These are phyloP conservation scores for Cryptococcus hybrid DNA, from an alignment of 1,284 basidiomycete genomes.

Conservation along the genomic window DNA sequence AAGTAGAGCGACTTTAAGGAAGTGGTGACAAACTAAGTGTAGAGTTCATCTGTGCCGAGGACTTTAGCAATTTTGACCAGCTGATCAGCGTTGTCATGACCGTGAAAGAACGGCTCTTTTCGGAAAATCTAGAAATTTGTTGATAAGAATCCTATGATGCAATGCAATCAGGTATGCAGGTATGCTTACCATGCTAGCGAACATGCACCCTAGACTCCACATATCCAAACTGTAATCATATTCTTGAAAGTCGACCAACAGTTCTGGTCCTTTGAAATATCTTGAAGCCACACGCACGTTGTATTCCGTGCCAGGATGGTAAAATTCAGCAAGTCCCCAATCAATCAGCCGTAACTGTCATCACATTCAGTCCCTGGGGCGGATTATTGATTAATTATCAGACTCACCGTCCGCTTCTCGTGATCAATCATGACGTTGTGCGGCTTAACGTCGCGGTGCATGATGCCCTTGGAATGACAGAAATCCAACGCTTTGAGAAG, in stretches of 20 bases:
- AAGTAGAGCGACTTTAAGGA: slow-evolving; percentile 1
- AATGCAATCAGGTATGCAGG: neutral
- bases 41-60: slow-evolving; percentile 92
- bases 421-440: slow-evolving; percentile 99
- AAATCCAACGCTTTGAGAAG: slow-evolving; percentile 97
- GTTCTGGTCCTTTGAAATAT: slow-evolving; percentile 97
- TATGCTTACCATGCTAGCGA: slow-evolving; percentile 87
- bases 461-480: slow-evolving; percentile 97
- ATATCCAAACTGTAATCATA: slow-evolving; percentile 96
- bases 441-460: slow-evolving; percentile 99
- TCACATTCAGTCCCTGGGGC: slow-evolving; percentile 1
- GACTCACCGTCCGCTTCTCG: slow-evolving; percentile 80
- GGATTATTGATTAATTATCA: neutral
- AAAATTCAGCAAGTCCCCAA: slow-evolving; percentile 99
- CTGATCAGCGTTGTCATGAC: slow-evolving; percentile 98
- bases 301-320: slow-evolving; percentile 96
- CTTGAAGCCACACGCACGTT: slow-evolving; percentile 96
- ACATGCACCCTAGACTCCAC: slow-evolving; percentile 99
- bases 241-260: slow-evolving; percentile 97
- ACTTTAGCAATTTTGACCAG: slow-evolving; percentile 98
- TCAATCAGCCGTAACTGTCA: slow-evolving; percentile 87
- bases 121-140: slow-evolving; percentile 76
- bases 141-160: slow-evolving; percentile 1
- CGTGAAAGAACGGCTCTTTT: slow-evolving; percentile 99
- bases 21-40: slow-evolving; percentile 54